Base-by-base conservation (phyloP, 768 basidiomycete species). In the Leucogyrophana mollusca region DNA sequence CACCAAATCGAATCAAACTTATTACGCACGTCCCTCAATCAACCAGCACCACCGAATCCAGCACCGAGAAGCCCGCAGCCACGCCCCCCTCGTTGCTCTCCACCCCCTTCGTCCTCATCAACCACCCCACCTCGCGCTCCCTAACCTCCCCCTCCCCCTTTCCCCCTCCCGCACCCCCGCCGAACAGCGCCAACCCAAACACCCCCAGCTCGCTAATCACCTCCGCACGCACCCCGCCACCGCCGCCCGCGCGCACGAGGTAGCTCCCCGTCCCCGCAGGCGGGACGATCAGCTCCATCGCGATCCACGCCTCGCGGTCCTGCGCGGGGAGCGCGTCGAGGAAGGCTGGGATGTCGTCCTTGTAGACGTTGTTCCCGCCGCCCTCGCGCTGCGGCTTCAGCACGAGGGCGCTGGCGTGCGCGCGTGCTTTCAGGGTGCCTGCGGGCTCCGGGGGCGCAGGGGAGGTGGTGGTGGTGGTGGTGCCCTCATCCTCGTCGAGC, bases 341-440 rank as follows among this genome's bases (percentile, higher is more conserved):
- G 66, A 92, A 93, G 0, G 71, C 52, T 0, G 89, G 90, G 40
- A 97, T 95, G 39, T 83, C 82, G 3, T 71, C 71, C 49, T 88
- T 87, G 68, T 97, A 98, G 20, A 98, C 78, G 56, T 99, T 99
- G 57, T 97, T 96, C 7, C 95, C 95, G 1, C 95, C 95, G 2
- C 95, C 95, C 71, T 99, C 95, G n/a, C 94, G 78, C 63, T 98
- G 95, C 0, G 95, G 95, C 64, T 99, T 99, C 39, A 99, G 76
- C 2, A 98, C 95, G 21, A 93, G 79, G 5, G 73, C 74, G 11
- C 70, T 34, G 4, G 18, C 23, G 22, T 30, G n/a, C n/a, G n/a
- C n/a, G n/a, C 54, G 57, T 2, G 64, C 62, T 11, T 56, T 46
- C 1, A 47, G 40, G 36, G 40, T 59, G 20, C 63, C 64, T 10